These are phyloP conservation scores for Polygonum aviculare DNA, from an alignment of 148 eudicot species.

Conservation along the genomic window DNA sequence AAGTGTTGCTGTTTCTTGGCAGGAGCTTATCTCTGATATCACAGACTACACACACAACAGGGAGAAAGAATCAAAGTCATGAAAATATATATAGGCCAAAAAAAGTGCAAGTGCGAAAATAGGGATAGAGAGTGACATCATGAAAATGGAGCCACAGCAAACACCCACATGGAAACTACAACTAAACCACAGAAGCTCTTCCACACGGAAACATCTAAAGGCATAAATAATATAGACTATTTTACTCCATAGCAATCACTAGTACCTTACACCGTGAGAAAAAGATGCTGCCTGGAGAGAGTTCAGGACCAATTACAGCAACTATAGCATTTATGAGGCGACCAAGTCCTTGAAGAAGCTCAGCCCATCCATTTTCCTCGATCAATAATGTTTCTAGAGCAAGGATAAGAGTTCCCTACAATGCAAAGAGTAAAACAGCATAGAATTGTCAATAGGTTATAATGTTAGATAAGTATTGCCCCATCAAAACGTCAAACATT, in stretches of 20 bases:
- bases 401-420: conserved; percentile 89
- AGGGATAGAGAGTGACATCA: neutral
- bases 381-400: conserved; percentile 81
- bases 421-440: neutral
- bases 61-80: neutral
- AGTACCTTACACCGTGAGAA: conserved; percentile 97
- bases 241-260: neutral
- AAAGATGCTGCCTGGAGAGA: conserved; percentile 91
- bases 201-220: conserved; percentile 1
- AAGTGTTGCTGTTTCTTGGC: conserved; percentile 81
- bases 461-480: neutral
- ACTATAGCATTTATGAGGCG: conserved; percentile 97
- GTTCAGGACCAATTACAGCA: conserved; percentile 98
- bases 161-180: neutral
- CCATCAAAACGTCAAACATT: neutral
- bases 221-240: neutral
- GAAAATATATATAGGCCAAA: neutral
- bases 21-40: conserved; percentile 89
- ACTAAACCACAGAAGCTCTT: neutral
- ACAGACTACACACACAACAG: conserved; percentile 50
- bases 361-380: conserved; percentile 88
- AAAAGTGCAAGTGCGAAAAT: neutral
- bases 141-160: neutral
- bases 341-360: conserved; percentile 92
- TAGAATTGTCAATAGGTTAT: neutral